Evolutionary conservation across 1,284 basidiomycete species (phyloP), one percentile per base, ranked within the genome.

Genomic region (Tylopilus sp.): DNA sequence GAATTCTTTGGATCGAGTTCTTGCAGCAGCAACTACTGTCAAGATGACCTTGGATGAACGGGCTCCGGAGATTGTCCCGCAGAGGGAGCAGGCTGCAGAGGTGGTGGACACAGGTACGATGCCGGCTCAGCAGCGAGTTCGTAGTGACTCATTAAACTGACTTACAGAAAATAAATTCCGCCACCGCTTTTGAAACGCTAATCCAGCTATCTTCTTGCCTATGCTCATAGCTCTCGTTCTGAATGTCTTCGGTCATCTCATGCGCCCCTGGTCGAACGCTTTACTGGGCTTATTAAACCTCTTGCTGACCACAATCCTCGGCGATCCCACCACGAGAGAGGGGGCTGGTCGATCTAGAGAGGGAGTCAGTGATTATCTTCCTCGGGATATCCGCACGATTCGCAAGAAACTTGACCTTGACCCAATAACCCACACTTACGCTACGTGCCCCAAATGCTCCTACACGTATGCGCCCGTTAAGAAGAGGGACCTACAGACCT

Each of bases 321-420:
- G 39, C 39, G 6, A 41, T 41, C 39, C 39, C 18, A 15, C 39
- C 3, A 16, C 39, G 39, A 16, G 18, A 41, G 39, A 41, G 18
- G 39, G 39, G 13, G 18, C 6, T 16, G 13, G 39, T 41, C 39
- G 3, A 41, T 41, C 39, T 41, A 6, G 39, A 22, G 39, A 39
- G 54, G 29, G 29, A 29, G 29, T 3, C 29, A 39, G 19, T 24
- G 36, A 18, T 39, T n/a, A 36, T 54, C 19, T 56, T 33, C 54
- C 36, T 6, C 15, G 33, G 12, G 13, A 56, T n/a, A 56, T 56
- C 39, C 24, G 22, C 6, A 36, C 54, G 3, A 18, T 56, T 19
- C 18, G 41, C 26, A 47, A 65, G 24, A 65, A 56, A 56, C 62
- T 67, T 18, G 54, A 62, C 49, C 54, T 67, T 1, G 55, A 67